These are phyloP conservation scores for Tanacetum coccineum DNA, from an alignment of 129 eudicot species.

Conservation along the genomic window DNA sequence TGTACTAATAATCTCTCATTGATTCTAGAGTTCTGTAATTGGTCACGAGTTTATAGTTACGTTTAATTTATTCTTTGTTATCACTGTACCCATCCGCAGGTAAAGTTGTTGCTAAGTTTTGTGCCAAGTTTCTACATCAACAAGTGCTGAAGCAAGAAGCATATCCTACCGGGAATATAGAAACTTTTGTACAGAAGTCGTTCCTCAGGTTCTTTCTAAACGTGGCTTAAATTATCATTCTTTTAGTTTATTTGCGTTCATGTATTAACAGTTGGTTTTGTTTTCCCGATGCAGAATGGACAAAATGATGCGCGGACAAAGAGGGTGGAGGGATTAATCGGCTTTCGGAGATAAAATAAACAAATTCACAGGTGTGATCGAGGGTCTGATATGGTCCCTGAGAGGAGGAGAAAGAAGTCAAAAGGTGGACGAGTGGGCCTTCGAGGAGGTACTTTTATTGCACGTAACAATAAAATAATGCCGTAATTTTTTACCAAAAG, in stretches of 20 bases:
- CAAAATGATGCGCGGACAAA: conserved; percentile 99
- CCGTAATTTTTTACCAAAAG: too few species aligned
- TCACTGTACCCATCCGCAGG: conserved; percentile 43
- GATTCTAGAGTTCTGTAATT: too few species aligned
- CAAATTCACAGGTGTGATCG: conserved; percentile 85
- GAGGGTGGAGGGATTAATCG: conserved; percentile 99
- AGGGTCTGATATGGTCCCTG: conserved; percentile 94
- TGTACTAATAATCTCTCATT: too few species aligned
- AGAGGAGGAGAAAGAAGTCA: conserved; percentile 67
- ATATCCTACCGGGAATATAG: conserved; percentile 78
- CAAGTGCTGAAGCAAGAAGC: conserved; percentile 95
- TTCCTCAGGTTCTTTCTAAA: conserved; percentile 64
- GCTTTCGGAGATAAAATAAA: conserved; percentile 81
- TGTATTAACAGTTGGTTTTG: not conserved
- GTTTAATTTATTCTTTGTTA: too few species aligned
- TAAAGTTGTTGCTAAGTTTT: conserved; percentile 98
- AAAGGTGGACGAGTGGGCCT: conserved; percentile 82
- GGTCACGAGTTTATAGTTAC: too few species aligned
- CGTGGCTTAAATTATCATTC: not conserved
- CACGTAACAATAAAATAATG: too few species aligned
- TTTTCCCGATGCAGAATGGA: conserved; percentile 69
- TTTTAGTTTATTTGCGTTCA: not conserved
- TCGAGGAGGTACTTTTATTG: conserved; percentile 62
- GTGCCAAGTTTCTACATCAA: conserved; percentile 95
- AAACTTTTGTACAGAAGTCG: conserved; percentile 72